Evolutionary conservation across 2,329 filamentous ascomycete species (phyloP).

Genomic region (Leptographium lundbergii): DNA sequence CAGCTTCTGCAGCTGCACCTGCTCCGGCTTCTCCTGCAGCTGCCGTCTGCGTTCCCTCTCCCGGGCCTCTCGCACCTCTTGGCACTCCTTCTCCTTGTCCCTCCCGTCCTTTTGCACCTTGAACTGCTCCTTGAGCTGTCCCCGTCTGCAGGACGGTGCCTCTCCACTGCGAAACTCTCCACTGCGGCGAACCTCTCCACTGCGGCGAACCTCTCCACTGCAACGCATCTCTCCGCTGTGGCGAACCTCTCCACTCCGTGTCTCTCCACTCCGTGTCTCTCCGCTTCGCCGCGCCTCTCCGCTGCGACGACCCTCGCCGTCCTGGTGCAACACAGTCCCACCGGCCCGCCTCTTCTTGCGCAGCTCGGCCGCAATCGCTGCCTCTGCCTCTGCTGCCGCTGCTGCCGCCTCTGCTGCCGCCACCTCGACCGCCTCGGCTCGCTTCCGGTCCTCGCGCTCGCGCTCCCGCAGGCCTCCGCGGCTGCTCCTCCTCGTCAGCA

Average conservation of each 20-base stretch:
- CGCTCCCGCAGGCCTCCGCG: not conserved
- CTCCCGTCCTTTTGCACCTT: no score
- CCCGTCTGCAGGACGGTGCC: not conserved
- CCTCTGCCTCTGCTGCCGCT: not conserved
- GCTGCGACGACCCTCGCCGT: not conserved
- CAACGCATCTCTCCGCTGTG: no score
- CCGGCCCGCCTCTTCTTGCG: not conserved
- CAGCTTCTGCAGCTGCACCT: no score
- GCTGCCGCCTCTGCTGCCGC: no score
- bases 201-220: no score
- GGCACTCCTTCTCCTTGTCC: no score
- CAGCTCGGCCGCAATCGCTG: not conserved
- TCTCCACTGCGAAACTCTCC: no score
- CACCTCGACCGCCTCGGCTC: not conserved
- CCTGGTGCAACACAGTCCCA: constrained; percentile 4
- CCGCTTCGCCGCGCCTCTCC: not conserved
- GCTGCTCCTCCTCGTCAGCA: not conserved
- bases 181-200: no score
- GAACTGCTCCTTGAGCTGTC: not conserved
- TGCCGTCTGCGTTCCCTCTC: no score
- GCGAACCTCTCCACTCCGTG: not conserved
- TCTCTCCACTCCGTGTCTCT: not conserved
- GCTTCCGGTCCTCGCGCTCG: not conserved
- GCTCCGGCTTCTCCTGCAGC: no score
- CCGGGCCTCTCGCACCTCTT: no score